Evolutionary conservation across 352 stramenopile species (phyloP).

Genomic region (Globisporangium takayamanum): DNA sequence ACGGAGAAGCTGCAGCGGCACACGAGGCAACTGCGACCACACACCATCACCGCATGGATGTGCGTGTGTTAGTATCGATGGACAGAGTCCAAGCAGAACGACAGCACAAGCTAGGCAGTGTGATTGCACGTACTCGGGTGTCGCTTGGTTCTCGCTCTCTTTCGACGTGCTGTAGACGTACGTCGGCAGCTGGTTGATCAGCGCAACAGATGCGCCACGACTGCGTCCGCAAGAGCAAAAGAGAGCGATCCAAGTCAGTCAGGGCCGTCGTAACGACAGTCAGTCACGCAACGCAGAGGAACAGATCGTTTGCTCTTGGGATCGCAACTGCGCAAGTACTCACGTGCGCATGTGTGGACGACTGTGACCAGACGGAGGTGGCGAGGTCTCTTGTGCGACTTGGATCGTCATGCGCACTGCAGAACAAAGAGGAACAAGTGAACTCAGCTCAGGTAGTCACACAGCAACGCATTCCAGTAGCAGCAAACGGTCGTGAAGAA

Average conservation of each 20-base stretch:
- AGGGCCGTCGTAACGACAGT: neutral
- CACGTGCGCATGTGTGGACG: conserved; percentile 30
- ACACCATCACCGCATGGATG: neutral
- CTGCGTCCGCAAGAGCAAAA: conserved; percentile 17
- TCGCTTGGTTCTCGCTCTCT: conserved; percentile 27
- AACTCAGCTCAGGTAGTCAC: neutral
- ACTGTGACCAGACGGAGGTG: conserved; percentile 16
- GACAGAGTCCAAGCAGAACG: too few species aligned
- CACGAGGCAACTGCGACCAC: conserved; percentile 79
- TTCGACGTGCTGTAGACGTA: conserved; percentile 67
- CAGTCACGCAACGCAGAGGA: too few species aligned
- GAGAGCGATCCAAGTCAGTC: neutral
- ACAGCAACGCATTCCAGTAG: neutral
- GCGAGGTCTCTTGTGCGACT: conserved; percentile 20
- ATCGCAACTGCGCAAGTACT: neutral
- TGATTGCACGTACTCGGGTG: conserved; percentile 43
- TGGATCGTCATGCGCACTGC: conserved; percentile 56
- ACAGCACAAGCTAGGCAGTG: neutral
- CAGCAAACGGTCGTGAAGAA: neutral
- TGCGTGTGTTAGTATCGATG: too few species aligned
- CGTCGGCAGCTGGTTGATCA: conserved; percentile 79
- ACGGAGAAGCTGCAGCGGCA: conserved; percentile 87
- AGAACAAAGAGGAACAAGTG: neutral
- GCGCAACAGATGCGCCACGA: conserved; percentile 42
- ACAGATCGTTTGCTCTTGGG: too few species aligned